Base-by-base conservation (phyloP, 202 grass and related monocot species). In the Eragrostis tef region DNA sequence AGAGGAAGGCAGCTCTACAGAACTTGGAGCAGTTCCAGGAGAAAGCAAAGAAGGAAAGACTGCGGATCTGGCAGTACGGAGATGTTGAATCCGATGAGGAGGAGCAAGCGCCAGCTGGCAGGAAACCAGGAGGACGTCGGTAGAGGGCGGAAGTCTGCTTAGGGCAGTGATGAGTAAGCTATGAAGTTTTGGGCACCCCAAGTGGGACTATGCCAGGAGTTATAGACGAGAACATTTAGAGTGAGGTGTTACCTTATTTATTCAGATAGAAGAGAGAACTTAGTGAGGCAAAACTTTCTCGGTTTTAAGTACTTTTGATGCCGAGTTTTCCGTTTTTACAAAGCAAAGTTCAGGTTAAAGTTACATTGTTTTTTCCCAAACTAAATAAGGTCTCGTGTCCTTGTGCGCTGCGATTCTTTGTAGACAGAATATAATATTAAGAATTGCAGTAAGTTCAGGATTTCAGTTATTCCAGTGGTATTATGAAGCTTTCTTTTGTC, bases 1-100 rank as follows among this genome's bases (percentile, higher is more conserved):
- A 96, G 49, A 91, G 90, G 79, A 93, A 93, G 74, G 64, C 78
- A 0, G 93, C 96, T 16, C 89, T 99, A 11, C 83, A 93, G 47
- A 99, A 96, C 44, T 71, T 99, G 71, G 96, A 99, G 70, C 88
- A 99, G 75, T 96, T 99, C 93, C 93, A 96, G 79, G 93, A 89
- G 29, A 99, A 91, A 80, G 96, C 96, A 54, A 93, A 94, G 81
- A 91, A 89, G 79, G 85, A 81, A 31, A 91, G 96, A 58, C 49
- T 77, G 43, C 80, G 78, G 19, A 90, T 99, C 16, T 99, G 96
- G 96, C 85, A 81, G 46, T 96, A 99, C 0, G 96, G 96, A 21
- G 96, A 99, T 46, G 85, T 96, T 2, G 84, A 96, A 64, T 99
- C 96, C 1, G 96, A 99, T 16, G 96, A 99, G 6, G 96, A 99